Conservation (phyloP, 2,329 filamentous ascomycete species). For the Penicillium sp. region DNA sequence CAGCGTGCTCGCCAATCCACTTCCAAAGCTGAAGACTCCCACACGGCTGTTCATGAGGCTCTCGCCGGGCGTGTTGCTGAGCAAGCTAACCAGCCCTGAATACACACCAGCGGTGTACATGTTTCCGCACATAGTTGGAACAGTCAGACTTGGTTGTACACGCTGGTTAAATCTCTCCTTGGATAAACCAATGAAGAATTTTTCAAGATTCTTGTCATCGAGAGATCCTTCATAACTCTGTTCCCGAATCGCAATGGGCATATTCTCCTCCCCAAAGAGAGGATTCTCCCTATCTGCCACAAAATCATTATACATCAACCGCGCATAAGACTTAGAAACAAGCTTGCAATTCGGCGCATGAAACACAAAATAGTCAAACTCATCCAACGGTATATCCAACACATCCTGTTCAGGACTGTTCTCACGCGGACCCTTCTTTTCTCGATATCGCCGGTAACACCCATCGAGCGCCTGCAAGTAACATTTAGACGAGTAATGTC, state of each 20-base stretch:
- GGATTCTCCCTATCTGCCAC: conserved; percentile 65
- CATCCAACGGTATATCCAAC: conserved; percentile 66
- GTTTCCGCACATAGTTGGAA: conserved; percentile 71
- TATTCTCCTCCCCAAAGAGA: conserved; percentile 61
- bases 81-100: conserved; percentile 1
- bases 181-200: conserved; percentile 78
- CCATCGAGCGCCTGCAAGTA: conserved; percentile 77
- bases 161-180: conserved; percentile 83
- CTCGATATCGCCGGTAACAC: conserved; percentile 71
- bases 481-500: conserved; percentile 78
- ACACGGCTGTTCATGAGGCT: conserved; percentile 62
- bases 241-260: conserved; percentile 71
- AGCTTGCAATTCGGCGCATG: conserved; percentile 88
- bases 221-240: conserved; percentile 77
- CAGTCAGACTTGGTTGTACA: conserved; percentile 69
- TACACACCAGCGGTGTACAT: conserved; percentile 54
- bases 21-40: conserved; percentile 76
- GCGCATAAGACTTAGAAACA: conserved; percentile 79
- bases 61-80: background rate
- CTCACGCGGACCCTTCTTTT: conserved; percentile 64
- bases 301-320: conserved; percentile 83
- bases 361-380: conserved; percentile 81
- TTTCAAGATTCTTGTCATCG: conserved; percentile 78
- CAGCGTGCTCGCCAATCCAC: conserved; percentile 71
- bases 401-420: conserved; percentile 53